phyloP scores from a whole-genome alignment of 306 rosid species.

The Prunus davidiana region DNA sequence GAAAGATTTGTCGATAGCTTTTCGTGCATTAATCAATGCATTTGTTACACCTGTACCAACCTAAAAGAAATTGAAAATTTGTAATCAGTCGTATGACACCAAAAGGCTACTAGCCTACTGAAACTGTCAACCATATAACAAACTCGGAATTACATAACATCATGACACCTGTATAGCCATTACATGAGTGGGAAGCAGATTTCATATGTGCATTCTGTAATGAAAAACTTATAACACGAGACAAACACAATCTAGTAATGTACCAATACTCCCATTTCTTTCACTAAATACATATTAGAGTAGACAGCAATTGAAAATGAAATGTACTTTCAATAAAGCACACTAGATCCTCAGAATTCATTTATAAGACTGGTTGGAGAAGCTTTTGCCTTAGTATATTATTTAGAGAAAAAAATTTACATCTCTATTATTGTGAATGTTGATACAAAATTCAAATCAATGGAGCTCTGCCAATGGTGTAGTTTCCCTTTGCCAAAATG shows the following conservation, averaged over 20 bases:
- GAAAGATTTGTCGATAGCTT: conserved; percentile 63
- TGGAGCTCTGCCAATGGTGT: not conserved
- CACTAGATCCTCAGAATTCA: not conserved
- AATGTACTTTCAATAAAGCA: not conserved
- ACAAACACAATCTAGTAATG: not conserved
- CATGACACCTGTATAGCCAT: not conserved
- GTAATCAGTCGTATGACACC: not conserved
- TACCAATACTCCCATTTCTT: not conserved
- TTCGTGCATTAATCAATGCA: conserved; percentile 69
- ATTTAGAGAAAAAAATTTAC: not conserved
- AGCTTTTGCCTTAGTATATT: not conserved
- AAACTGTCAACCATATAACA: not conserved
- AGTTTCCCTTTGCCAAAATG: not conserved
- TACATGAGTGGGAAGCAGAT: not conserved
- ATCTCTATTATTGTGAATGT: not conserved
- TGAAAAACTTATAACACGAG: not conserved
- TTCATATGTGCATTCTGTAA: not conserved
- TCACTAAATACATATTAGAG: not conserved
- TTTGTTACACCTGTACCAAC: conserved; percentile 88
- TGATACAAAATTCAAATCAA: not conserved
- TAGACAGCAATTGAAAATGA: not conserved
- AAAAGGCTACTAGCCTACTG: not conserved
- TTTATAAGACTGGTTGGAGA: not conserved
- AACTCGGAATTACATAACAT: not conserved
- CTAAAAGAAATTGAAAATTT: conserved; percentile 30